Evolutionary conservation across 352 stramenopile species (phyloP).

Genomic region (Globisporangium irregulare): DNA sequence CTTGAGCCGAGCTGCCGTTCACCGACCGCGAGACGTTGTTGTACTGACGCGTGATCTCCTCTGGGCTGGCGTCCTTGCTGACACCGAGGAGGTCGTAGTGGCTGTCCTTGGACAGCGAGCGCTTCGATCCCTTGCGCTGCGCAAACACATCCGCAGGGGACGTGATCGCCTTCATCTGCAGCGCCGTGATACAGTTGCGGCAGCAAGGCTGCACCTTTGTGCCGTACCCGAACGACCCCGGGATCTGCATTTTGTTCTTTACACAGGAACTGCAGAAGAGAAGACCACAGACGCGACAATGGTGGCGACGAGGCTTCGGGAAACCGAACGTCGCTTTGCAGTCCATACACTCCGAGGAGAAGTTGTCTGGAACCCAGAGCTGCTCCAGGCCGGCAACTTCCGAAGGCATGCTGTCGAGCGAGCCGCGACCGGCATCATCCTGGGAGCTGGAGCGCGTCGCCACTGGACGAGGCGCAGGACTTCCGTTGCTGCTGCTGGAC

Average conservation of each 20-base stretch:
- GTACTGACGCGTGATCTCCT: conserved; percentile 79
- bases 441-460: conserved; percentile 21
- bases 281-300: conserved; percentile 82
- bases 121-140: conserved; percentile 59
- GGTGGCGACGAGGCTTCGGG: conserved; percentile 75
- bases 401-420: conserved; percentile 45
- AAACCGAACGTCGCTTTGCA: conserved; percentile 82
- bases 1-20: conserved; percentile 56
- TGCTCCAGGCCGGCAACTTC: conserved; percentile 77
- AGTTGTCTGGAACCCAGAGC: conserved; percentile 87
- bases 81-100: conserved; percentile 76
- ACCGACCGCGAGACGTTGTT: conserved; percentile 67
- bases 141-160: conserved; percentile 84
- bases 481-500: conserved; percentile 9
- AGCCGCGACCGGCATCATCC: conserved; percentile 34
- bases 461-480: not conserved
- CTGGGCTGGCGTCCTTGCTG: conserved; percentile 54
- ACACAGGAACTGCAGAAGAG: conserved; percentile 82
- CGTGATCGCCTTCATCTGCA: conserved; percentile 86
- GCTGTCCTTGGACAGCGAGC: conserved; percentile 39
- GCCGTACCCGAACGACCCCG: conserved; percentile 77
- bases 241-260: conserved; percentile 83
- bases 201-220: conserved; percentile 74
- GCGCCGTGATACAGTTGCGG: conserved; percentile 74
- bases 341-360: conserved; percentile 86